These are phyloP conservation scores for Stenocarpella maydis DNA, from an alignment of 2,329 filamentous ascomycete genomes.

Conservation along the genomic window DNA sequence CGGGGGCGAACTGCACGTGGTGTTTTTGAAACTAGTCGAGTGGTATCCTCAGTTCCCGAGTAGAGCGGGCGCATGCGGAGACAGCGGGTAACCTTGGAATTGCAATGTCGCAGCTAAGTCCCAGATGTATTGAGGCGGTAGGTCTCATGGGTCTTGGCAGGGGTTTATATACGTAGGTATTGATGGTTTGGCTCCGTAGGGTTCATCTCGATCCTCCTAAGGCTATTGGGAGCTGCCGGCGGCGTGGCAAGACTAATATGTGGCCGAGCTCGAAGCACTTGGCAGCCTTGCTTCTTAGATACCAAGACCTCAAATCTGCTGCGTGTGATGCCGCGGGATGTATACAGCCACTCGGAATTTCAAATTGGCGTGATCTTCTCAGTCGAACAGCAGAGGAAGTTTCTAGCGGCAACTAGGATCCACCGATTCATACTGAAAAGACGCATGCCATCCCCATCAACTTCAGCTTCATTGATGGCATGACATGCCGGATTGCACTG, in stretches of 20 bases:
- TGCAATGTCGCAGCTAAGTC: constrained; percentile 16
- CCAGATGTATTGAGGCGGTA: constrained; percentile 5
- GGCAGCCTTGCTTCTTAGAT: constrained; percentile 19
- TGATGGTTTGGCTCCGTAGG: constrained; percentile 6
- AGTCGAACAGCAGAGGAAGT: neutral
- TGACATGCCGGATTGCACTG: neutral
- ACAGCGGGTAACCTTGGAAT: neutral
- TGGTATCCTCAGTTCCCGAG: neutral
- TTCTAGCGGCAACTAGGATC: neutral
- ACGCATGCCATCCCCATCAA: neutral
- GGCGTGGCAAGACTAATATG: constrained; percentile 19
- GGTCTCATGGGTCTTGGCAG: constrained; percentile 13
- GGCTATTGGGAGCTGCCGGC: constrained; percentile 8
- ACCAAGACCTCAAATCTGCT: constrained; percentile 14
- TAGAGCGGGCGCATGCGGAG: neutral
- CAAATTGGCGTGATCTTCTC: neutral
- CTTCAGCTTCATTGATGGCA: neutral
- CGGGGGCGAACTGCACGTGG: neutral
- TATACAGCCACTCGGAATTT: neutral
- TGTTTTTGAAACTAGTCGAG: neutral
- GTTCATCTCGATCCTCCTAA: constrained; percentile 9
- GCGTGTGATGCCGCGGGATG: constrained; percentile 5
- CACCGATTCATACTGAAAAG: neutral
- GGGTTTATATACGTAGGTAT: constrained; percentile 7
- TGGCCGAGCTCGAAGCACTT: constrained; percentile 18